Evolutionary conservation across 1,139 yeast genomes (phyloP), one percentile per base, ranked within the genome.

Genomic region (Geotrichum aggregatum): DNA sequence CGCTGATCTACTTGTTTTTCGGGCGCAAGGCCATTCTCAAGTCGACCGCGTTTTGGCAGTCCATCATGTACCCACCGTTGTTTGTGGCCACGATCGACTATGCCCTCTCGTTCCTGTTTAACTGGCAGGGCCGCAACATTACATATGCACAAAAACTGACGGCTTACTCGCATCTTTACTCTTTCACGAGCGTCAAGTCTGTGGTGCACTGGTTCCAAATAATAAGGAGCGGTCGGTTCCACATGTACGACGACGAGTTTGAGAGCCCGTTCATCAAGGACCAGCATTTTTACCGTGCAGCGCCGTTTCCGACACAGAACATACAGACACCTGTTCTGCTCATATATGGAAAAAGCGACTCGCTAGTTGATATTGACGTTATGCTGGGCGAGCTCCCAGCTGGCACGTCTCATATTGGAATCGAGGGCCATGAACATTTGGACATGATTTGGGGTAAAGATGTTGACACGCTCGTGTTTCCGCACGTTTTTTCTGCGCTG

Each of bases 151-250:
- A 89, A 67, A 89, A 89, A 64, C 69, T 83, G 50, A 78, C 87
- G 30, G 78, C 88, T 36, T 91, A 87, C 67, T 81, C 87, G 22
- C 96, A 91, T 67, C 72, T 91, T 50, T 91, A 89, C 70, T 86
- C 95, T 1, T 86, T 95, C 24, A 88, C 98, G 0, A 83, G 94
- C 3, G 97, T 89, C 44, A 91, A 91, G 68, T 81, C 87, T 22
- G 92, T 88, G 47, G 97, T 89, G 35, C 98, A 91, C 69, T 91
- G 98, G 98, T 91, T 91, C 66, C 98, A 91, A 69, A 88, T 91
- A 53, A 85, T 91, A 58, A 75, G 86, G 44, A 76, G 87, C n/a
- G 81, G 80, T 42, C 79, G 80, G 50, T 89, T 91, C 66, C 96
- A 88, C 67, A 84, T 91, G 95, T 91, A 82, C 68, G 91, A 84